phyloP scores from a whole-genome alignment of 768 basidiomycete genomes.

The Boletus insuetus region DNA sequence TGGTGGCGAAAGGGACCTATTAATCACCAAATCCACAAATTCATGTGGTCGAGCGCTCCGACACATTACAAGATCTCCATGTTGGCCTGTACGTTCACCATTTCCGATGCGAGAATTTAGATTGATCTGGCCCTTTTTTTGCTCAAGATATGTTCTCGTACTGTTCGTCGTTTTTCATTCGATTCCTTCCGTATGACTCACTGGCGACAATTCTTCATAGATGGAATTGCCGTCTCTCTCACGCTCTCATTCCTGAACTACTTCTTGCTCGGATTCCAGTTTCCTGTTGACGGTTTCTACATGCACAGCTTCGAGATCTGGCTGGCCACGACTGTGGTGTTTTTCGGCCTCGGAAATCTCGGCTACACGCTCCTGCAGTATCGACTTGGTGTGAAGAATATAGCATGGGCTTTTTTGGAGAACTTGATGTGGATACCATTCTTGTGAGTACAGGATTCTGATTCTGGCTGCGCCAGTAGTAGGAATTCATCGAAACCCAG shows the following conservation, averaged over 20 bases:
- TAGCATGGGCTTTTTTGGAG: conserved; percentile 26
- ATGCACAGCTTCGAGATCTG: conserved; percentile 80
- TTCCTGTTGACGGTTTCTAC: conserved; percentile 74
- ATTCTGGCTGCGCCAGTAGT: not conserved
- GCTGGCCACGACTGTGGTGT: conserved; percentile 74
- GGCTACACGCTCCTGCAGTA: conserved; percentile 74
- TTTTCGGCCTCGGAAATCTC: conserved; percentile 70
- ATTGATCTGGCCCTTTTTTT: not conserved
- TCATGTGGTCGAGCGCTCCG: conserved; percentile 74
- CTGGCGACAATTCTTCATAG: conserved; percentile 4
- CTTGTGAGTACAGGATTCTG: conserved; percentile 30
- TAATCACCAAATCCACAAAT: conserved; percentile 73
- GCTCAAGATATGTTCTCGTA: conserved; percentile 49
- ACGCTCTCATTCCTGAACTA: conserved; percentile 73
- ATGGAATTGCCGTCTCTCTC: conserved; percentile 63
- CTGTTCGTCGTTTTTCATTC: conserved; percentile 34
- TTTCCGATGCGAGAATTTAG: not conserved
- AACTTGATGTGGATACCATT: conserved; percentile 34
- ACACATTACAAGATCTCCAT: conserved; percentile 79
- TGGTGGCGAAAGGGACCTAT: conserved; percentile 84
- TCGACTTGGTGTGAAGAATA: conserved; percentile 48
- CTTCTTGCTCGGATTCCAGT: conserved; percentile 66
- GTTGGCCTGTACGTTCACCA: conserved; percentile 44
- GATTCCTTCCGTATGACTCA: not conserved
- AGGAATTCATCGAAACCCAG: conserved; percentile 13